A percentile compares a stretch with the other conserved stretches of the same genome.
Conservation (phyloP, 306 rosid genomes). For the Senna tora region DNA sequence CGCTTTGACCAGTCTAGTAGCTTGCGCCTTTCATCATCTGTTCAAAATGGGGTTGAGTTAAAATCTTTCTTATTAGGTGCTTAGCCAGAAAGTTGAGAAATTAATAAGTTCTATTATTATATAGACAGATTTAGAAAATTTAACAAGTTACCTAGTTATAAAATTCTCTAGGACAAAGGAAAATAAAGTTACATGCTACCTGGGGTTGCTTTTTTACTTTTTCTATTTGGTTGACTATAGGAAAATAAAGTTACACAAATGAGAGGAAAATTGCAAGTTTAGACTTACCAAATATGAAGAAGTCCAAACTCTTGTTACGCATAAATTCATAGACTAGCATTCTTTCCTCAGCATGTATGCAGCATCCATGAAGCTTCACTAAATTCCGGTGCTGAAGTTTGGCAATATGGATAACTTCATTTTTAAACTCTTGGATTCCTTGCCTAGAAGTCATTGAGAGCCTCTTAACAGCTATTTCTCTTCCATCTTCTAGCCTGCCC, state of each 20-base stretch:
- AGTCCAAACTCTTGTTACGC: conserved; percentile 55
- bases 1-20: conserved; percentile 44
- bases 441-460: conserved; percentile 54
- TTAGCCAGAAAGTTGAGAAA: background rate
- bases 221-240: no score
- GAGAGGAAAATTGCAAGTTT: background rate
- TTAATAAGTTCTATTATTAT: background rate
- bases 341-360: conserved; percentile 52
- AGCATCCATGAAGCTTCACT: conserved; percentile 54
- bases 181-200: background rate
- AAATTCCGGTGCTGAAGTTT: conserved; percentile 63
- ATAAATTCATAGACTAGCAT: conserved; percentile 52
- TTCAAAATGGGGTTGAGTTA: conserved; percentile 5
- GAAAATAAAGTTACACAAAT: background rate
- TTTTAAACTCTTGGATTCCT: conserved; percentile 54
- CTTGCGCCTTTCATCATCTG: conserved; percentile 27
- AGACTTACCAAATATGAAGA: conserved; percentile 49
- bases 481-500: conserved; percentile 51
- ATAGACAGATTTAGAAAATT: conserved; percentile 3
- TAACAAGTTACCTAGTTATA: no score
- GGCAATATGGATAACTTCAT: conserved; percentile 51
- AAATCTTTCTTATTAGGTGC: background rate
- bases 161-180: no score
- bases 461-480: conserved; percentile 60
- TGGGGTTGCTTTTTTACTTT: no score